phyloP scores from a whole-genome alignment of 169 alveolate genomes.

The Eimeria sp. region DNA sequence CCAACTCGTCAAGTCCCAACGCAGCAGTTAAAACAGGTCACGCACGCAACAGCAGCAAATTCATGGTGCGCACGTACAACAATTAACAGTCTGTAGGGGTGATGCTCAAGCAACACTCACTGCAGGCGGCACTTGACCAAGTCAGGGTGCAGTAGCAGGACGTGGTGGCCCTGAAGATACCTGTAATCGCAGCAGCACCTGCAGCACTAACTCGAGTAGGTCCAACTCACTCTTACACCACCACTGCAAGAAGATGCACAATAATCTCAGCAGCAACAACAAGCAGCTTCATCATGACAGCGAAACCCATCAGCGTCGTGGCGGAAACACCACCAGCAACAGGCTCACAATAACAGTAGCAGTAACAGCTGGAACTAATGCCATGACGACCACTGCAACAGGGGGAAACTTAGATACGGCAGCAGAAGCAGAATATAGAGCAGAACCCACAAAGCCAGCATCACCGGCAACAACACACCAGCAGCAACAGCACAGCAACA shows the following conservation, averaged over 20 bases:
- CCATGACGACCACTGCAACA: background rate
- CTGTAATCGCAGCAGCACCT: conserved; percentile 76
- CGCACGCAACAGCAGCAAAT: background rate
- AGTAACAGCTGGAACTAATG: background rate
- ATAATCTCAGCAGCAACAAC: background rate
- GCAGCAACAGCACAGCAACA: conserved; percentile 1
- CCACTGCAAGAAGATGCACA: background rate
- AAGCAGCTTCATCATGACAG: background rate
- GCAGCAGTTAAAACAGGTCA: background rate
- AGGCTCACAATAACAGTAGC: background rate
- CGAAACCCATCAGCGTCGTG: background rate
- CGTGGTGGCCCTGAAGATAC: conserved; percentile 82
- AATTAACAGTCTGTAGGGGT: background rate
- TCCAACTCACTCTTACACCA: background rate
- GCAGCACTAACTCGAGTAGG: background rate
- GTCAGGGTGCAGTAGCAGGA: conserved; percentile 81
- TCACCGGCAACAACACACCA: background rate
- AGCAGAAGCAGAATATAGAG: background rate
- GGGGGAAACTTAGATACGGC: background rate
- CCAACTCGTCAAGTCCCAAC: background rate
- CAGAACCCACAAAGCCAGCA: background rate
- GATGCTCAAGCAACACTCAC: conserved; percentile 8
- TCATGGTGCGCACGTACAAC: background rate
- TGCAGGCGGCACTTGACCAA: conserved; percentile 56
- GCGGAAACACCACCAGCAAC: background rate